Evolutionary conservation across 768 basidiomycete species (phyloP), one percentile per base, ranked within the genome.

Genomic region (Rhodotorula paludigena): DNA sequence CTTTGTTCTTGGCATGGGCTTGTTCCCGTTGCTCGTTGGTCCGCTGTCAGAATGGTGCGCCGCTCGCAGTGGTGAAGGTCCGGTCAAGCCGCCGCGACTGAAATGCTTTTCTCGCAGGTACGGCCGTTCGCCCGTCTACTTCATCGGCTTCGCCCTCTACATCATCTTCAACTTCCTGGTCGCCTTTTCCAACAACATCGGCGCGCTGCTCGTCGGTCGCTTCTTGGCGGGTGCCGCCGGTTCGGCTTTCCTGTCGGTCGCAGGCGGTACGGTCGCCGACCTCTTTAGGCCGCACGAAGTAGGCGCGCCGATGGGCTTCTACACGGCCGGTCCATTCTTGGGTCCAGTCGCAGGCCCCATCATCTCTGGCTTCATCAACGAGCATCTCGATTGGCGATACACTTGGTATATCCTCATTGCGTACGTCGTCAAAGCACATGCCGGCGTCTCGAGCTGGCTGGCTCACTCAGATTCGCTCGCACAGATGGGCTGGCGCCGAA

Each of bases 361-460:
- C 41, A 78, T 87, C 44, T 77, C 82, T 38, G 83, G 87, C 28
- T 89, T 89, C 76, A 86, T 90, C 73, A 88, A 87, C 73, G 83
- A 87, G 76, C 74, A 80, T 45, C 70, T 76, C 3, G 41, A 64
- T 44, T 75, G 74, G 74, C 62, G 74, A 66, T 91, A 89, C 89
- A 89, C 88, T 0, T 92, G 86, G 78, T 84, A 85, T 63, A 78
- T 87, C 23, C 76, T 87, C 63, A 67, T 86, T 68, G 54, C 33
- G 63, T 14, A 21, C 54, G 4, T 47, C 25, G 16, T 49, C 48
- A 5, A 49, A 30, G 25, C 15, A 28, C 39, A 5, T 23, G n/a
- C 39, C 36, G 36, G 15, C 32, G 7, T 41, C 21, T 10, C 33
- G 28, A 2, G 1, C 33, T 21, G 9, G 3, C 33, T 23, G 3